A percentile compares a stretch with the other conserved stretches of the same genome.
phyloP scores from a whole-genome alignment of 306 rosid species.

The Coriaria nepalensis region DNA sequence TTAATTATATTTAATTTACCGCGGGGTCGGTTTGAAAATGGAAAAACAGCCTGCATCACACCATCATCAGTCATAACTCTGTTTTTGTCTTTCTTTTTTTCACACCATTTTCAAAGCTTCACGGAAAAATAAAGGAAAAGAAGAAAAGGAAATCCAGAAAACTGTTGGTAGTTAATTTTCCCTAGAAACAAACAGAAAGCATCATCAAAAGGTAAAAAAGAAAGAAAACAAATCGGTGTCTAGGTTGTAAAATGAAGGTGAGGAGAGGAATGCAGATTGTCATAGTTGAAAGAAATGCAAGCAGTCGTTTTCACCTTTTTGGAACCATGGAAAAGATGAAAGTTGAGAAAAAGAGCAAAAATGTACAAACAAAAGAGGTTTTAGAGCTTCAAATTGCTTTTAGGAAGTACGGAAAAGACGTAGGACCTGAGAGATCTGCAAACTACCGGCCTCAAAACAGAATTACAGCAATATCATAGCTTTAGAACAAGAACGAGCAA shows the following conservation, averaged over 20 bases:
- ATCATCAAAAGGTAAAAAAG: slow-evolving; percentile 10
- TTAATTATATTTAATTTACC: slow-evolving; percentile 2
- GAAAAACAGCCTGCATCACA: slow-evolving; percentile 7
- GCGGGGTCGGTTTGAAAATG: slow-evolving; percentile 23
- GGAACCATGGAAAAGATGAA: slow-evolving; percentile 2
- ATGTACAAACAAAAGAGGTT: slow-evolving; percentile 21
- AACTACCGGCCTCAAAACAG: too few relatives aligned
- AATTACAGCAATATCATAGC: slow-evolving; percentile 23
- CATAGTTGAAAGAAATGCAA: too few relatives aligned
- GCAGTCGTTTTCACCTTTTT: too few relatives aligned
- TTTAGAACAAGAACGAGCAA: slow-evolving; percentile 11
- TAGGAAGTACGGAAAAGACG: slow-evolving; percentile 4
- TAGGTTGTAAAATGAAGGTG: slow-evolving; percentile 5
- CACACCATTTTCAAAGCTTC: too few relatives aligned
- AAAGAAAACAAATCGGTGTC: not conserved
- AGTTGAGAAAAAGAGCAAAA: slow-evolving; percentile 15
- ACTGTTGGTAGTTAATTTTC: slow-evolving; percentile 7
- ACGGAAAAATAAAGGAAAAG: not conserved
- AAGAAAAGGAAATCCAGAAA: not conserved
- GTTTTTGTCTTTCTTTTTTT: too few relatives aligned
- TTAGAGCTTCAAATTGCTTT: slow-evolving; percentile 35
- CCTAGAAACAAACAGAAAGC: slow-evolving; percentile 25
- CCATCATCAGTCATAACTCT: not conserved
- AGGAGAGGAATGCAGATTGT: slow-evolving; percentile 17
- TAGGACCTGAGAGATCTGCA: slow-evolving; percentile 21